Evolutionary conservation across 164 flowering plant species (phyloP).

Genomic region (Annona squamosa): DNA sequence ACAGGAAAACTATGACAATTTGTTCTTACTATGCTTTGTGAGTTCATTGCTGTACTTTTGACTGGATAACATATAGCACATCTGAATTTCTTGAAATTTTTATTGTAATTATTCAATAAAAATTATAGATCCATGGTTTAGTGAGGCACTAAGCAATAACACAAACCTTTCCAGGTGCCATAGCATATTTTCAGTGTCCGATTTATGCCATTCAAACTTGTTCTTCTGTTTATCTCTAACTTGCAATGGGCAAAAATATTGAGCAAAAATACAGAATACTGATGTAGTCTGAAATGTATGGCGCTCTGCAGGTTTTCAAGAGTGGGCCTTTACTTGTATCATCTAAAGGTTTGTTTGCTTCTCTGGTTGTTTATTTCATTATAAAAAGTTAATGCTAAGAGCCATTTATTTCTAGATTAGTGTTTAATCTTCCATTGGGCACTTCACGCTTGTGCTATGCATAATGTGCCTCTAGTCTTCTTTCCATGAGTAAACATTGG

Average conservation of each 20-base stretch:
- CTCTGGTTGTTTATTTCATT: neutral
- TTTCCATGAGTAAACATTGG: neutral
- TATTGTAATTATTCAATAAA: neutral
- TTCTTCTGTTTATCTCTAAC: neutral
- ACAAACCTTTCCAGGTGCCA: neutral
- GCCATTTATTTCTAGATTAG: neutral
- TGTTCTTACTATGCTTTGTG: too few species aligned
- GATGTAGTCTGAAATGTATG: neutral
- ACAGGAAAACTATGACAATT: too few species aligned
- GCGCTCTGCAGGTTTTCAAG: slow-evolving; percentile 57
- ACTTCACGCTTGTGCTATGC: neutral
- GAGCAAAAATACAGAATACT: slow-evolving; percentile 1
- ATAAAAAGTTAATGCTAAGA: neutral
- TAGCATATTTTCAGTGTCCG: neutral
- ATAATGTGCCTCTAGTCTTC: too few species aligned
- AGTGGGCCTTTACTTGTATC: slow-evolving; percentile 70
- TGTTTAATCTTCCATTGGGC: neutral
- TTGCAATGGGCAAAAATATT: neutral
- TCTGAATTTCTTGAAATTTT: neutral
- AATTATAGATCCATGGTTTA: too few species aligned
- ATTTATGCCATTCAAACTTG: neutral
- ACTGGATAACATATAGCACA: too few species aligned
- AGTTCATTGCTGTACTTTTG: too few species aligned
- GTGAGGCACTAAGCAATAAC: neutral
- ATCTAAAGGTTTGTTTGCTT: slow-evolving; percentile 47